Conservation (phyloP, 2,329 filamentous ascomycete species). For the Apiospora rasikravindrae region DNA sequence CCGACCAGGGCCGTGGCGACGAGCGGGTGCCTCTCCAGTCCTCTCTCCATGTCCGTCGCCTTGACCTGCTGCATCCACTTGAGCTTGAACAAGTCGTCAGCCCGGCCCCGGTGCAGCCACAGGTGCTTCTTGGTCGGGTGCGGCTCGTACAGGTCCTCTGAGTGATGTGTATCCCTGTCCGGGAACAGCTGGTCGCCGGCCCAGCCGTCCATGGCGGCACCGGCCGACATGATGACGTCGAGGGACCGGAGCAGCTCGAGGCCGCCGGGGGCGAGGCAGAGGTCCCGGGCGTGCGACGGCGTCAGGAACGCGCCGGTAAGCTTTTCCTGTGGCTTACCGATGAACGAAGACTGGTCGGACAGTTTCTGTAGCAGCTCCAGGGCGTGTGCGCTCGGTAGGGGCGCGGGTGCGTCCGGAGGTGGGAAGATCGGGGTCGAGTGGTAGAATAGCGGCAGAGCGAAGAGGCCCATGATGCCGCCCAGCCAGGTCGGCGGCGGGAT, state of each 20-base stretch:
- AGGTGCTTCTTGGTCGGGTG: slow-evolving; percentile 20
- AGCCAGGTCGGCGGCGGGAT: slow-evolving; percentile 19
- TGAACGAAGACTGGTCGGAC: no score
- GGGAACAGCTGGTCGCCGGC: slow-evolving; percentile 18
- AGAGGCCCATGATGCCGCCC: slow-evolving; percentile 12
- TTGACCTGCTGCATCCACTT: slow-evolving; percentile 19
- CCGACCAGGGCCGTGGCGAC: slow-evolving; percentile 18
- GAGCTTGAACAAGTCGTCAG: slow-evolving; percentile 21
- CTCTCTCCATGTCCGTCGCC: slow-evolving; percentile 20
- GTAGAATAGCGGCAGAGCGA: slow-evolving; percentile 17
- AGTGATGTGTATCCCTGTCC: not conserved
- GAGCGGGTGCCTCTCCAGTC: not conserved
- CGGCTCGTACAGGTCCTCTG: slow-evolving; percentile 16
- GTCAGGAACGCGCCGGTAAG: slow-evolving; percentile 16
- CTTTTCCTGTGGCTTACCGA: no score
- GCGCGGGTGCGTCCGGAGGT: not conserved
- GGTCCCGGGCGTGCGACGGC: not conserved
- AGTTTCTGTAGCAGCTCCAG: slow-evolving; percentile 7
- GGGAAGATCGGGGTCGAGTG: slow-evolving; percentile 9
- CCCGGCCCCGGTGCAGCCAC: slow-evolving; percentile 16
- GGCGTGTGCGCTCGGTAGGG: not conserved
- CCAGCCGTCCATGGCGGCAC: no score
- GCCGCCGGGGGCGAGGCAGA: not conserved
- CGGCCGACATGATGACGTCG: not conserved
- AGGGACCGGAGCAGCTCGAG: slow-evolving; percentile 4